phyloP scores from a whole-genome alignment of 371 early-diverging fungal species.

The Coemansia sp. region DNA sequence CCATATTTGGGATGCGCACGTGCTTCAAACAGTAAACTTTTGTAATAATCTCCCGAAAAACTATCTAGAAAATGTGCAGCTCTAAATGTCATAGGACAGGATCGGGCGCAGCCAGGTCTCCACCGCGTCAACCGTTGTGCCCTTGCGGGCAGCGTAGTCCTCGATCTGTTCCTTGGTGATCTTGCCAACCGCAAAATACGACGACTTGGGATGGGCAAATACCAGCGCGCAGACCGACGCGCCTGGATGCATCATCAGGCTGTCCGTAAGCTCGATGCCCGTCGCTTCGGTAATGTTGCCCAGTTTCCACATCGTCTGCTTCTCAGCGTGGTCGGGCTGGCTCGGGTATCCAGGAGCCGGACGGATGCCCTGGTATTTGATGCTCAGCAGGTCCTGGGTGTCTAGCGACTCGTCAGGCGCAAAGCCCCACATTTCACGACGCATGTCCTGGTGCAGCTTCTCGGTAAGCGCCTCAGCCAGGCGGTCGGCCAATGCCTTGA shows the following conservation, averaged over 20 bases:
- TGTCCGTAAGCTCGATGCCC: constrained; percentile 84
- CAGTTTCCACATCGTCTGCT: constrained; percentile 85
- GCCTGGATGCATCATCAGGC: constrained; percentile 88
- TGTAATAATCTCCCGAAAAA: too few species aligned
- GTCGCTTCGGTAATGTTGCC: constrained; percentile 72
- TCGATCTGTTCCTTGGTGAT: constrained; percentile 81
- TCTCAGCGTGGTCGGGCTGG: constrained; percentile 90
- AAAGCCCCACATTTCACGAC: constrained; percentile 86
- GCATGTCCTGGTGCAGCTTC: constrained; percentile 79
- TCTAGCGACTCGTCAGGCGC: constrained; percentile 70
- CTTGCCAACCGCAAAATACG: constrained; percentile 94
- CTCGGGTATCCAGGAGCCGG: constrained; percentile 90
- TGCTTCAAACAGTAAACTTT: neutral
- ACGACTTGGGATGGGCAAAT: constrained; percentile 73
- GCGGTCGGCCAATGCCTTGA: constrained; percentile 90
- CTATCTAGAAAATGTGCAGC: too few species aligned
- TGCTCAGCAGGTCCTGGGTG: constrained; percentile 76
- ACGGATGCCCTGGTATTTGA: constrained; percentile 91
- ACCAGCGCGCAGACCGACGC: constrained; percentile 79
- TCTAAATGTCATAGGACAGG: constrained; percentile 70
- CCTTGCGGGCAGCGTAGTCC: constrained; percentile 78
- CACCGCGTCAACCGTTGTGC: constrained; percentile 63
- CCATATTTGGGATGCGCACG: neutral
- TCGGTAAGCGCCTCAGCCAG: constrained; percentile 91
- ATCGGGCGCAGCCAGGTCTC: constrained; percentile 87